These are phyloP conservation scores for Neodidymelliopsis sp. DNA, from an alignment of 2,329 filamentous ascomycete species.

Conservation along the genomic window DNA sequence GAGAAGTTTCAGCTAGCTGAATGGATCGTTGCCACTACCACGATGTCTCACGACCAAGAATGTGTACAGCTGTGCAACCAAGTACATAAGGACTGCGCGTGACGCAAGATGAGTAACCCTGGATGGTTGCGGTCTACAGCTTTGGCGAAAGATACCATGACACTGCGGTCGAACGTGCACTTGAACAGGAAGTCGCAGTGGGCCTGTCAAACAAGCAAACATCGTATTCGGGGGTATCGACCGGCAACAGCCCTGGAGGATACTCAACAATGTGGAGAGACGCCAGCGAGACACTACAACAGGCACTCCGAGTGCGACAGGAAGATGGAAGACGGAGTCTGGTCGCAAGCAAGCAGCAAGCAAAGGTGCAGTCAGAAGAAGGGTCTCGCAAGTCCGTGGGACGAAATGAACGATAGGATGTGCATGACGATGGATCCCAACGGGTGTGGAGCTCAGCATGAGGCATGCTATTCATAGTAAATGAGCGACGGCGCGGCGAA, in stretches of 20 bases:
- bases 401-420: slow-evolving; percentile 9
- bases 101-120: slow-evolving; percentile 2
- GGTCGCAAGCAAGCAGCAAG: not conserved
- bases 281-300: too few relatives aligned
- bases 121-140: not conserved
- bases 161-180: slow-evolving; percentile 6
- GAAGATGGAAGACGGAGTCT: too few relatives aligned
- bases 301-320: too few relatives aligned
- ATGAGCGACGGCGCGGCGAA: slow-evolving; percentile 15
- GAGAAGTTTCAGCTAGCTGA: slow-evolving; percentile 8
- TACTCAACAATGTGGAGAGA: not conserved
- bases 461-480: slow-evolving; percentile 18
- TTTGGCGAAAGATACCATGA: slow-evolving; percentile 5
- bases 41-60: not conserved
- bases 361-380: not conserved
- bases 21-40: not conserved
- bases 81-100: slow-evolving; percentile 8
- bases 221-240: slow-evolving; percentile 7
- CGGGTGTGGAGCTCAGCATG: slow-evolving; percentile 12
- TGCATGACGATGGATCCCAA: slow-evolving; percentile 18
- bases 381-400: slow-evolving; percentile 2
- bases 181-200: too few relatives aligned
- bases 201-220: slow-evolving; percentile 2
- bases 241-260: slow-evolving; percentile 4
- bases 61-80: slow-evolving; percentile 6